These are phyloP conservation scores for Chlamydomonas urium DNA, from an alignment of 139 green algal species.

Conservation along the genomic window DNA sequence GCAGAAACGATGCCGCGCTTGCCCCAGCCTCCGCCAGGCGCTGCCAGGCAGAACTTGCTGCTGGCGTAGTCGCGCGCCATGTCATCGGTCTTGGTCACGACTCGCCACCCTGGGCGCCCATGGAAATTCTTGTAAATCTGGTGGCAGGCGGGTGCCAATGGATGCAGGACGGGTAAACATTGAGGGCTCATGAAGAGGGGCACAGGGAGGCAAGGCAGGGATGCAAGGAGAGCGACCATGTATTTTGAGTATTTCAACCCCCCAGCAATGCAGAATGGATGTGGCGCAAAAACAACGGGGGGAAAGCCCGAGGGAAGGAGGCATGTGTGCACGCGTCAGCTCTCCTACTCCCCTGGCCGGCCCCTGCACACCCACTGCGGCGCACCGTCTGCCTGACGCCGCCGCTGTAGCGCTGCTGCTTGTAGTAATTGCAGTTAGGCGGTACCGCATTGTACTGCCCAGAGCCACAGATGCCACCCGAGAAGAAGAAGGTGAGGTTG, in stretches of 20 bases:
- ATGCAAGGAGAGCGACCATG: too few species aligned
- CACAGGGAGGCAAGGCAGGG: too few species aligned
- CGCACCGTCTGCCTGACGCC: constrained; percentile 37
- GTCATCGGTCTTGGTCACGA: constrained; percentile 31
- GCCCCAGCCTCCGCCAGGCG: constrained; percentile 39
- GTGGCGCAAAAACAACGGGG: too few species aligned
- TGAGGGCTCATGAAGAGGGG: too few species aligned
- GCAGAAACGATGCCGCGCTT: constrained; percentile 44
- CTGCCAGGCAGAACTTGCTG: constrained; percentile 33
- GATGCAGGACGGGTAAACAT: too few species aligned
- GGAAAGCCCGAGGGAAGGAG: too few species aligned
- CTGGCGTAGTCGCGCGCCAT: constrained; percentile 36
- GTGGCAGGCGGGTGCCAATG: too few species aligned
- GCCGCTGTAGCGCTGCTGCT: constrained; percentile 43
- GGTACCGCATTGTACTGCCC: constrained; percentile 29
- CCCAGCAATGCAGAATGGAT: too few species aligned
- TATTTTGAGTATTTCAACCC: too few species aligned
- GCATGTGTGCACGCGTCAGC: too few species aligned
- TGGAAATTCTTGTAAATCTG: constrained; percentile 44
- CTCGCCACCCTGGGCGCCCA: constrained; percentile 28
- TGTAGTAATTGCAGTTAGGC: constrained; percentile 45
- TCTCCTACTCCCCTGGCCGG: too few species aligned
- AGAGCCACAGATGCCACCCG: constrained; percentile 31
- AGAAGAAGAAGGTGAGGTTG: constrained; percentile 44
- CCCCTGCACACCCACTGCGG: too few species aligned